These are phyloP conservation scores for Nakazawaea pomicola DNA, from an alignment of 805 yeast genomes.

Conservation along the genomic window DNA sequence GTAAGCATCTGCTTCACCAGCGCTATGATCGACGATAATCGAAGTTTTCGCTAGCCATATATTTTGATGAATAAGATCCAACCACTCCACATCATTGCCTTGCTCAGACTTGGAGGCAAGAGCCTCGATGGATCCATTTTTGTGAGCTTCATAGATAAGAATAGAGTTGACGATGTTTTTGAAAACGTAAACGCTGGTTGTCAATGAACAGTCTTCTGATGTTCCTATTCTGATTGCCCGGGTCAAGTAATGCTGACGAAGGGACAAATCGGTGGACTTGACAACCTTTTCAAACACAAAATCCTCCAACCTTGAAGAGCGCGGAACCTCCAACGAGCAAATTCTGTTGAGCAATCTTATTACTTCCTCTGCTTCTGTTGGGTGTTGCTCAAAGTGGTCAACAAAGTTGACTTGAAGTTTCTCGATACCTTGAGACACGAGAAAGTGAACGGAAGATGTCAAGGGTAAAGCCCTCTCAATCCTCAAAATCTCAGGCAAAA, in stretches of 20 bases:
- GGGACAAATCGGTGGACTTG: constrained; percentile 37
- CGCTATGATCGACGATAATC: constrained; percentile 42
- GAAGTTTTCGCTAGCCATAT: constrained; percentile 72
- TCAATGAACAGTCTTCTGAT: constrained; percentile 36
- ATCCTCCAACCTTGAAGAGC: constrained; percentile 45
- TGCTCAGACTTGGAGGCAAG: constrained; percentile 32
- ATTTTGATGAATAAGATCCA: constrained; percentile 51
- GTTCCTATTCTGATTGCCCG: constrained; percentile 47
- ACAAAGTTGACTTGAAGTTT: constrained; percentile 52
- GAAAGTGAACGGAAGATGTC: constrained; percentile 60
- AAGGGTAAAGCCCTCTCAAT: constrained; percentile 38
- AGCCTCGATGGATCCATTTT: constrained; percentile 39
- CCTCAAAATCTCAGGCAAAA: constrained; percentile 38
- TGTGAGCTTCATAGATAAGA: constrained; percentile 55
- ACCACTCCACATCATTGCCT: constrained; percentile 48
- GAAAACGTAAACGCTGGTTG: constrained; percentile 57
- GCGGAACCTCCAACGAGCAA: constrained; percentile 39
- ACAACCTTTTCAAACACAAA: constrained; percentile 56
- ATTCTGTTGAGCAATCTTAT: constrained; percentile 38
- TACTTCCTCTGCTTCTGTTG: constrained; percentile 32
- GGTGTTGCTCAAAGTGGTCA: constrained; percentile 26
- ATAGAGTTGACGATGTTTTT: constrained; percentile 62
- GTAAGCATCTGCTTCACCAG: constrained; percentile 70
- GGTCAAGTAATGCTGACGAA: constrained; percentile 46
- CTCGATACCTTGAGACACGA: constrained; percentile 63